Conservation (phyloP, 1,139 yeast species). For the Hyphopichia buzzinii region DNA sequence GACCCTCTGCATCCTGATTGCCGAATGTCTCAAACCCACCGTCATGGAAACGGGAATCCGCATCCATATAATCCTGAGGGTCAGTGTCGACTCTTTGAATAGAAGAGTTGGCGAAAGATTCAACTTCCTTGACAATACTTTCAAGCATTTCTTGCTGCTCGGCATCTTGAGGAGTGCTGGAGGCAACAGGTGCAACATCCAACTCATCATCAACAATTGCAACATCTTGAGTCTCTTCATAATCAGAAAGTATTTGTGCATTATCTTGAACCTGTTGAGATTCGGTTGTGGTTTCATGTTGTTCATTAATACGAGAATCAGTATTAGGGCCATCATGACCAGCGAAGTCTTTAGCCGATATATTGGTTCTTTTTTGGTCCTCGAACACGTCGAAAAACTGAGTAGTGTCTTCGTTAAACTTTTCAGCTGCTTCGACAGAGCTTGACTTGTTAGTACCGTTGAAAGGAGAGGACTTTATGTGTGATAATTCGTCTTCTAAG, state of each 20-base stretch:
- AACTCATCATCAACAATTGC: conserved; percentile 1
- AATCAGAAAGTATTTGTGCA: too few species aligned
- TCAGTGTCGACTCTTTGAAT: not conserved
- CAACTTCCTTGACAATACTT: not conserved
- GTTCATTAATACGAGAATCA: too few species aligned
- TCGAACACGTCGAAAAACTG: not conserved
- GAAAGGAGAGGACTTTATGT: conserved; percentile 1
- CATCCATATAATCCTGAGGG: not conserved
- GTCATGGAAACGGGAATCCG: too few species aligned
- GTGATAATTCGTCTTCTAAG: conserved; percentile 20
- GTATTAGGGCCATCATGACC: too few species aligned
- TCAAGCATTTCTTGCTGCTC: conserved; percentile 1
- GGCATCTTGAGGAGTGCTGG: conserved; percentile 3
- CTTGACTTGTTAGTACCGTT: too few species aligned
- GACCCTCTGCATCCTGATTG: too few species aligned
- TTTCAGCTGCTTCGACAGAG: not conserved
- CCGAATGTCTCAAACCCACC: too few species aligned
- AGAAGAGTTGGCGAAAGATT: not conserved
- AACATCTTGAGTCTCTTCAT: too few species aligned
- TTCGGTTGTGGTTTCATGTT: too few species aligned
- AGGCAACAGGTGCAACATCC: conserved; percentile 1
- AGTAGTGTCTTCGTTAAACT: not conserved
- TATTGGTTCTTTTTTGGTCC: too few species aligned
- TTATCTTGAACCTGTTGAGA: too few species aligned
- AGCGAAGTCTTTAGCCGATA: too few species aligned